Evolutionary conservation across 257 asterid species (phyloP).

Genomic region (Schizonepeta tenuifolia): DNA sequence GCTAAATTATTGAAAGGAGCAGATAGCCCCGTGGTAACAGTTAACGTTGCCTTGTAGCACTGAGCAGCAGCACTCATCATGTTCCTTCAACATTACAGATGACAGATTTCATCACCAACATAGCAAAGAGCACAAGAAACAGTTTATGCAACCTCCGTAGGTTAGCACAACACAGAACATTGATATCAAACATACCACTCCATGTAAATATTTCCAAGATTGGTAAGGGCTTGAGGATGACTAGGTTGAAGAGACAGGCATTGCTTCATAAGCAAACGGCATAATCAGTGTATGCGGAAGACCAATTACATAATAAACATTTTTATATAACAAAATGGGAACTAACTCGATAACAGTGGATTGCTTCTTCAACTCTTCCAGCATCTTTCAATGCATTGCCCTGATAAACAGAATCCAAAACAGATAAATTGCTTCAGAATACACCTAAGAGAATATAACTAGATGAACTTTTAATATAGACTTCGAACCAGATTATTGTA

Average conservation of each 20-base stretch:
- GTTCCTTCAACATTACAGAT: conserved; percentile 60
- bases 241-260: conserved; percentile 91
- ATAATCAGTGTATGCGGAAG: conserved; percentile 29
- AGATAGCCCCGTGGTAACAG: conserved; percentile 92
- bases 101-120: conserved; percentile 24
- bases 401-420: conserved; percentile 43
- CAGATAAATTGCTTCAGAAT: conserved; percentile 17
- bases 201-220: conserved; percentile 97
- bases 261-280: conserved; percentile 62
- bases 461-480: conserved; percentile 16
- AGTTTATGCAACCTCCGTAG: conserved; percentile 7
- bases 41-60: conserved; percentile 86
- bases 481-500: conserved; percentile 83
- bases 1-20: conserved; percentile 98
- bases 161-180: conserved; percentile 8
- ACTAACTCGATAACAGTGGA: conserved; percentile 86
- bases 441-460: conserved; percentile 3
- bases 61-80: conserved; percentile 97
- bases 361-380: conserved; percentile 94
- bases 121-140: neutral
- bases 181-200: conserved; percentile 69
- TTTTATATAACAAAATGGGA: conserved; percentile 23
- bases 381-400: conserved; percentile 99
- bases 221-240: conserved; percentile 98
- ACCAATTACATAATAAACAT: conserved; percentile 26